Conservation (phyloP, 176 grass and related monocot genomes). For the Saccharum spontaneum region DNA sequence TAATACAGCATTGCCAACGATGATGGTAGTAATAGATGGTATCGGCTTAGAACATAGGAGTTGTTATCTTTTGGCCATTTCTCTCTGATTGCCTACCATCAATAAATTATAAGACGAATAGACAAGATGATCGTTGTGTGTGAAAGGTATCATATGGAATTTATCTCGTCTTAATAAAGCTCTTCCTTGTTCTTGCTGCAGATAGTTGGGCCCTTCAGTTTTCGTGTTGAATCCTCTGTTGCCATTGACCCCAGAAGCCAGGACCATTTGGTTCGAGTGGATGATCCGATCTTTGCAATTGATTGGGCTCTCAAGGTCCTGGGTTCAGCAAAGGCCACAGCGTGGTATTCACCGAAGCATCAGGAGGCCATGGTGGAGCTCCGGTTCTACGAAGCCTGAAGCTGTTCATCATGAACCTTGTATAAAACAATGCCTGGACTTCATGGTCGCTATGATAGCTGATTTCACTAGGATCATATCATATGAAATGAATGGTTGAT, state of each 20-base stretch:
- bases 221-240: slow-evolving; percentile 76
- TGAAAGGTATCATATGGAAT: slow-evolving; percentile 7
- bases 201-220: slow-evolving; percentile 92
- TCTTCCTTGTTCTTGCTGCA: slow-evolving; percentile 22
- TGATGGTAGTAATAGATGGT: neutral
- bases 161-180: slow-evolving; percentile 13
- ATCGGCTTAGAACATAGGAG: neutral
- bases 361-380: slow-evolving; percentile 90
- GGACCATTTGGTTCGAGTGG: slow-evolving; percentile 51
- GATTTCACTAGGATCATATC: neutral
- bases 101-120: neutral
- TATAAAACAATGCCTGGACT: neutral
- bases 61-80: neutral
- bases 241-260: slow-evolving; percentile 51
- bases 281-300: slow-evolving; percentile 72
- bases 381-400: slow-evolving; percentile 71
- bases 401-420: neutral
- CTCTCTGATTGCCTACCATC: neutral
- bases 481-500: slow-evolving; percentile 6
- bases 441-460: neutral
- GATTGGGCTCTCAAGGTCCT: slow-evolving; percentile 96
- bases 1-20: neutral
- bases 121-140: neutral
- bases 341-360: slow-evolving; percentile 81
- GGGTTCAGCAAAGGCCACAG: slow-evolving; percentile 92